Conservation (phyloP, 768 basidiomycete species). For the Leccinum obscurum region DNA sequence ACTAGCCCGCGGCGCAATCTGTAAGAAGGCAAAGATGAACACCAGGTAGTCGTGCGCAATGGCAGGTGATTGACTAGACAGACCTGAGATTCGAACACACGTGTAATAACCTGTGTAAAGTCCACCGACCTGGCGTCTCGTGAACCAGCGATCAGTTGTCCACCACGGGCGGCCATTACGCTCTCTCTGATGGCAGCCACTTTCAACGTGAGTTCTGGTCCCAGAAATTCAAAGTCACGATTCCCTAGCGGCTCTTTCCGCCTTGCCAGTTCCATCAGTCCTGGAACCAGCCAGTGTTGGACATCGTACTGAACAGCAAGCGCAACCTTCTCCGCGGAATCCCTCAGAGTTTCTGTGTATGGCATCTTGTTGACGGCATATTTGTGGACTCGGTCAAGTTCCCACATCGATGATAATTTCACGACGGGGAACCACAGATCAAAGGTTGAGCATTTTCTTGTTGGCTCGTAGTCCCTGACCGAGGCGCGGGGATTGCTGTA, state of each 20-base stretch:
- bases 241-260: constrained; percentile 20
- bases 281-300: constrained; percentile 34
- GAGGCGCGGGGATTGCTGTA: not conserved
- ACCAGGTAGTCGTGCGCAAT: not conserved
- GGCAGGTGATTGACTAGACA: not conserved
- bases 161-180: not conserved
- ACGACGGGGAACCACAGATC: constrained; percentile 40
- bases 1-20: not conserved
- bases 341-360: constrained; percentile 6
- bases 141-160: not conserved
- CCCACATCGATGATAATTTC: constrained; percentile 42
- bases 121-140: constrained; percentile 10
- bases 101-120: constrained; percentile 16
- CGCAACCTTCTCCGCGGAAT: constrained; percentile 28
- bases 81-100: constrained; percentile 8
- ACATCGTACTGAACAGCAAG: constrained; percentile 35
- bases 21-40: not conserved
- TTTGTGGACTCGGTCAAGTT: constrained; percentile 31
- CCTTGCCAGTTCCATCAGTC: constrained; percentile 23
- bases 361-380: constrained; percentile 33
- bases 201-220: constrained; percentile 19
- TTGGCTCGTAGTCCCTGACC: constrained; percentile 1
- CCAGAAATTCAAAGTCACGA: constrained; percentile 15
- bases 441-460: not conserved
- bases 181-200: constrained; percentile 26